Conservation (phyloP, 345 rosid genomes). For the Raphanus sativus region DNA sequence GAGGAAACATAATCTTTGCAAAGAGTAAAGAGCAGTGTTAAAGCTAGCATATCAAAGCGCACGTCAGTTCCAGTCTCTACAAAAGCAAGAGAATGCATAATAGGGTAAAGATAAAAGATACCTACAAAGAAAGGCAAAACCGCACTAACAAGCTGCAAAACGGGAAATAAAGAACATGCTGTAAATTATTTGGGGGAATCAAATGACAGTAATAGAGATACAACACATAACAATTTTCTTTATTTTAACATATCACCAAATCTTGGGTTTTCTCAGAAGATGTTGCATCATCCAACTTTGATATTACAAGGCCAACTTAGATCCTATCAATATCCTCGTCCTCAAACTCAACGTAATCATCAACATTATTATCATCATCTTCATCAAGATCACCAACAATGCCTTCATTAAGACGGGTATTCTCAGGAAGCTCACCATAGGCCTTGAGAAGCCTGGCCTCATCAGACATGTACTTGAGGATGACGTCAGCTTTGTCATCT, state of each 20-base stretch:
- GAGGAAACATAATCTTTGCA: slow-evolving; percentile 5
- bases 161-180: slow-evolving; percentile 24
- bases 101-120: slow-evolving; percentile 41
- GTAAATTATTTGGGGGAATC: slow-evolving; percentile 18
- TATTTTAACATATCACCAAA: slow-evolving; percentile 6
- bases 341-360: slow-evolving; percentile 71
- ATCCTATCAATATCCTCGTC: slow-evolving; percentile 82
- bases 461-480: slow-evolving; percentile 72
- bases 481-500: slow-evolving; percentile 83
- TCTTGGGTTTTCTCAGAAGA: background rate
- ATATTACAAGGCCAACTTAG: slow-evolving; percentile 36
- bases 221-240: slow-evolving; percentile 9
- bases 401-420: slow-evolving; percentile 64
- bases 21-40: background rate
- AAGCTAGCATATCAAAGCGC: background rate
- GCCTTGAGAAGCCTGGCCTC: slow-evolving; percentile 76
- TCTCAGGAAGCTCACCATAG: slow-evolving; percentile 71
- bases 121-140: slow-evolving; percentile 40
- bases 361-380: slow-evolving; percentile 56
- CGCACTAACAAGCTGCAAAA: slow-evolving; percentile 27
- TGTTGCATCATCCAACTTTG: slow-evolving; percentile 8
- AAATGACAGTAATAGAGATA: background rate
- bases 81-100: background rate
- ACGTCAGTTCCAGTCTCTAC: background rate
- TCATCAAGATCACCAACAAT: slow-evolving; percentile 64